Conservation (phyloP, 1,284 basidiomycete genomes). For the Mycena sp. region DNA sequence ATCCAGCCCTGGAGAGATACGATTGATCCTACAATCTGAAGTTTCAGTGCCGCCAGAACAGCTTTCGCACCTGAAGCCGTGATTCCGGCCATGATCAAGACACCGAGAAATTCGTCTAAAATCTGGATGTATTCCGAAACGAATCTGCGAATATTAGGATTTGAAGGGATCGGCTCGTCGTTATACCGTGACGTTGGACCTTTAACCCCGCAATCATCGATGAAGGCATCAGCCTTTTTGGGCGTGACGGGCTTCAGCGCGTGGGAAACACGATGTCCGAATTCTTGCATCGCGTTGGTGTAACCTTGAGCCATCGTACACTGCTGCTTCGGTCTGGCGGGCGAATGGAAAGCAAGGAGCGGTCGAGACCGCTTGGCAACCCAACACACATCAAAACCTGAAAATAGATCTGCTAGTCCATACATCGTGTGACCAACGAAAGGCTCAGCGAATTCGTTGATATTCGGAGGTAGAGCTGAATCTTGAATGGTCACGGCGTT, state of each 20-base stretch:
- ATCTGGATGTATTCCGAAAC: slow-evolving; percentile 36
- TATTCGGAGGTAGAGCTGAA: too few species aligned
- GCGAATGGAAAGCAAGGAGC: slow-evolving; percentile 38
- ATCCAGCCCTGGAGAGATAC: slow-evolving; percentile 42
- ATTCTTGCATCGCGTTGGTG: slow-evolving; percentile 42
- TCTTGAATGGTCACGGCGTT: slow-evolving; percentile 45
- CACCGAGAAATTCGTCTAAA: slow-evolving; percentile 35
- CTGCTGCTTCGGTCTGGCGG: slow-evolving; percentile 31
- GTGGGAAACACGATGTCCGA: slow-evolving; percentile 36
- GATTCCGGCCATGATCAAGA: slow-evolving; percentile 37
- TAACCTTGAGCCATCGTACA: slow-evolving; percentile 38
- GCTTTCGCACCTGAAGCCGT: slow-evolving; percentile 42
- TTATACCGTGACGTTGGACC: slow-evolving; percentile 38
- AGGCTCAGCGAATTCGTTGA: too few species aligned
- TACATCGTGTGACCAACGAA: too few species aligned
- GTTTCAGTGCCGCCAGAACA: slow-evolving; percentile 27
- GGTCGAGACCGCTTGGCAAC: slow-evolving; percentile 32
- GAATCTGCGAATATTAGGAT: slow-evolving; percentile 32
- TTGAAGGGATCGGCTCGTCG: slow-evolving; percentile 21
- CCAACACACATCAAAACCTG: slow-evolving; percentile 37
- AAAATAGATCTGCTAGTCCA: too few species aligned
- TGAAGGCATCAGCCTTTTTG: too few species aligned
- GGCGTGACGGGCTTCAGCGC: slow-evolving; percentile 33
- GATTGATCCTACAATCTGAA: slow-evolving; percentile 39
- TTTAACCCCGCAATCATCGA: slow-evolving; percentile 43